Conservation (phyloP, 805 yeast species). For the Dipodascus geniculatus region DNA sequence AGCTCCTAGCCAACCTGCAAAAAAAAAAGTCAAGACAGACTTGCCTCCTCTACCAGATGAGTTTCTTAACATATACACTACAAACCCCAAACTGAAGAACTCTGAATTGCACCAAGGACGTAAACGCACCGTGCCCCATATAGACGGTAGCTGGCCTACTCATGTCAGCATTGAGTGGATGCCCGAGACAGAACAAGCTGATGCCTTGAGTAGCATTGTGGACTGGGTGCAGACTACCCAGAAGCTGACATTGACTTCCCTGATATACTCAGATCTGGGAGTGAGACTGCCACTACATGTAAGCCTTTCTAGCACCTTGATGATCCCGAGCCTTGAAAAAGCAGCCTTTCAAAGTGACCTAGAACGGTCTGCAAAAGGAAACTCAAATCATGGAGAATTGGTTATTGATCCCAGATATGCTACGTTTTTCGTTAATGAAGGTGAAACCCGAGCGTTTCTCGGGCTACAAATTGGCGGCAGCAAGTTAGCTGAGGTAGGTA, state of each 20-base stretch:
- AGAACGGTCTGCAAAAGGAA: neutral
- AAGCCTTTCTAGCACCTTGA: constrained; percentile 19
- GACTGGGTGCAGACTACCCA: neutral
- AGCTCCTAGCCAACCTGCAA: neutral
- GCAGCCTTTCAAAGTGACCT: constrained; percentile 5
- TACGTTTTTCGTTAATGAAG: constrained; percentile 6
- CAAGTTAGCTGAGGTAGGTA: neutral
- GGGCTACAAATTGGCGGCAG: constrained; percentile 2
- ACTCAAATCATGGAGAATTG: neutral
- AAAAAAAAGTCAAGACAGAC: neutral
- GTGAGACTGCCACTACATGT: constrained; percentile 18
- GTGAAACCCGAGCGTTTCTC: constrained; percentile 11
- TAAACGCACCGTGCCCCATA: constrained; percentile 12
- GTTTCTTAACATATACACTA: constrained; percentile 13
- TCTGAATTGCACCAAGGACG: constrained; percentile 14
- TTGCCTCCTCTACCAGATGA: constrained; percentile 15
- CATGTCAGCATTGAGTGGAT: constrained; percentile 21
- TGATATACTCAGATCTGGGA: constrained; percentile 14
- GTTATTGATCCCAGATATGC: neutral
- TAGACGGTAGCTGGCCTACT: constrained; percentile 18
- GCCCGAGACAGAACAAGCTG: constrained; percentile 8
- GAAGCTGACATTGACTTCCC: constrained; percentile 6
- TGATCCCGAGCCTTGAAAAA: constrained; percentile 12
- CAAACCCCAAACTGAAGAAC: constrained; percentile 12
- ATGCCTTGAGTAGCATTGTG: constrained; percentile 1